These are phyloP conservation scores for Gaultheria prostrata DNA, from an alignment of 148 eudicot genomes.

Conservation along the genomic window DNA sequence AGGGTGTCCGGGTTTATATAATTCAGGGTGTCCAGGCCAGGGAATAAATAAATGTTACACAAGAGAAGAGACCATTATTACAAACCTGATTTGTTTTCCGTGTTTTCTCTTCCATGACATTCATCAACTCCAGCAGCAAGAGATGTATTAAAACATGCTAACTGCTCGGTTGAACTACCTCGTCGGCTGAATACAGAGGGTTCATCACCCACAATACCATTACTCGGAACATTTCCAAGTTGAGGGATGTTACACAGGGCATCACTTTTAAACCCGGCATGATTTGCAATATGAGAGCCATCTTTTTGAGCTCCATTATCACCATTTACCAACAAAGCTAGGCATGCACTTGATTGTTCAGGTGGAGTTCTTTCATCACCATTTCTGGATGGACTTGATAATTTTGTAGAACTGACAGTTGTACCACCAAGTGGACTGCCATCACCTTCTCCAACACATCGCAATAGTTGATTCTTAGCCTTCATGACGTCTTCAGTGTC, in stretches of 20 bases:
- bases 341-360: conserved; percentile 36
- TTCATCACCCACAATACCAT: conserved; percentile 28
- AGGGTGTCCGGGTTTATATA: too few species aligned
- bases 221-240: conserved; percentile 29
- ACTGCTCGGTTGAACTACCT: conserved; percentile 27
- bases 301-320: conserved; percentile 40
- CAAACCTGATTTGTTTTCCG: conserved; percentile 47
- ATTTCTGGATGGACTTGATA: conserved; percentile 30
- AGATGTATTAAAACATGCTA: conserved; percentile 22
- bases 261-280: conserved; percentile 14
- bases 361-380: conserved; percentile 34
- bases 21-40: too few species aligned
- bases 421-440: conserved; percentile 36
- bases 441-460: conserved; percentile 32
- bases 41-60: conserved; percentile 5
- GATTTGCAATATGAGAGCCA: conserved; percentile 36
- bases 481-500: conserved; percentile 47
- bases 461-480: conserved; percentile 32
- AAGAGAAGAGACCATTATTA: conserved; percentile 15
- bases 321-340: conserved; percentile 20
- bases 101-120: conserved; percentile 33
- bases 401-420: conserved; percentile 25
- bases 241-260: conserved; percentile 29
- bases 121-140: conserved; percentile 36
- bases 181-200: conserved; percentile 27